These are phyloP conservation scores for Arabidopsis suecica DNA, from an alignment of 345 rosid species.

Conservation along the genomic window DNA sequence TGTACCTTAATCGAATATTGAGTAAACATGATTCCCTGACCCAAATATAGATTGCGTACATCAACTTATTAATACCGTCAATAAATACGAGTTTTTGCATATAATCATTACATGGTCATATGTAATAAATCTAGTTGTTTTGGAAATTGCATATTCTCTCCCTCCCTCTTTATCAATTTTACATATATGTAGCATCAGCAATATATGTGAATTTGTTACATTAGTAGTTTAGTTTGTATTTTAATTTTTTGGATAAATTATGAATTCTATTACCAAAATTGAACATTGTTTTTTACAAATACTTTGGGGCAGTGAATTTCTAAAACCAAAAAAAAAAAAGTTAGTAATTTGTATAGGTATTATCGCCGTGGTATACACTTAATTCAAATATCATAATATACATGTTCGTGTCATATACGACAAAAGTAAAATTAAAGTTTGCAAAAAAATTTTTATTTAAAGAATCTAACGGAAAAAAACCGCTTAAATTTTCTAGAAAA, in stretches of 20 bases:
- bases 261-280: no score
- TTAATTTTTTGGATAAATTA: no score
- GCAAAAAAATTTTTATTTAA: background rate
- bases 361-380: no score
- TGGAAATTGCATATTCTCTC: background rate
- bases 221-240: no score
- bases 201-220: no score
- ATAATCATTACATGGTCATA: background rate
- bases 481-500: background rate
- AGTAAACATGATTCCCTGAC: background rate
- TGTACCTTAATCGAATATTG: constrained; percentile 17
- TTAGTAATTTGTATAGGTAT: no score
- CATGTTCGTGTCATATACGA: background rate
- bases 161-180: background rate
- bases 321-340: no score
- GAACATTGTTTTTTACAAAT: no score
- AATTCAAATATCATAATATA: no score
- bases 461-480: background rate
- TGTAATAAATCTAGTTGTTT: background rate
- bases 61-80: background rate
- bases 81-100: background rate
- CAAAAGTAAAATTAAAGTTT: background rate
- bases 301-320: no score
- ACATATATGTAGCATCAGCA: background rate
- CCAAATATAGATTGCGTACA: background rate